Base-by-base conservation (phyloP, 176 grass and related monocot species). In the Avena eriantha region DNA sequence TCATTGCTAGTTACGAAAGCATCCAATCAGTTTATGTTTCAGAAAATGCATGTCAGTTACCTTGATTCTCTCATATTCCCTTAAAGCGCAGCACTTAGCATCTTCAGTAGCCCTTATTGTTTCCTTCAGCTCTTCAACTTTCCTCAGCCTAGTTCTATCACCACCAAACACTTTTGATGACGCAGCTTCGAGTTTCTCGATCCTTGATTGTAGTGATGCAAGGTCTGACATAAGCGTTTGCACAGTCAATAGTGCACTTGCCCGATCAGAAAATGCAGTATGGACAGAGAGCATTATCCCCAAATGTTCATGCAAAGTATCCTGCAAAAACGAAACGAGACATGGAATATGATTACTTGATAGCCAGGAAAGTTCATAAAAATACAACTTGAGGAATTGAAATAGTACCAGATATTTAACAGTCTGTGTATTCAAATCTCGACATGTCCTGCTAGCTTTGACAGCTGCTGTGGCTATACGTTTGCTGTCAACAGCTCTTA, bases 391-490 rank as follows among this genome's bases (percentile, higher is more conserved):
- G 76, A 35, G 50, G 69, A 21, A 36, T 54, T 55, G 46, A 67
- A 59, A 56, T 69, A 82, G 33, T 91, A 99, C 97, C 90, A 99
- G 85, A 90, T 96, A 90, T 93, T 94, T 99, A 51, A 99, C 92
- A 71, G 97, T 99, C 88, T 99, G 97, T 49, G 90, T 87, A 94
- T 96, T 99, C 83, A 99, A 90, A 87, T 99, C 97, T 71, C 97
- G 89, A 86, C 90, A 93, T 81, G 95, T 82, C 83, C 97, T 92
- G 69, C 97, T 99, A 81, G 97, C 84, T 93, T 99, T 99, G 87
- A 96, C 97, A 78, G 89, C 92, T 89, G 97, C 94, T 46, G 97
- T 99, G 46, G 97, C 97, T 81, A 99, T 72, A 76, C 76, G 56
- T 83, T 94, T 96, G 71, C 87, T 90, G 87, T 99, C 97, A 90